Evolutionary conservation across 352 stramenopile genomes (phyloP).

Genomic region (Phytophthora brassicae): DNA sequence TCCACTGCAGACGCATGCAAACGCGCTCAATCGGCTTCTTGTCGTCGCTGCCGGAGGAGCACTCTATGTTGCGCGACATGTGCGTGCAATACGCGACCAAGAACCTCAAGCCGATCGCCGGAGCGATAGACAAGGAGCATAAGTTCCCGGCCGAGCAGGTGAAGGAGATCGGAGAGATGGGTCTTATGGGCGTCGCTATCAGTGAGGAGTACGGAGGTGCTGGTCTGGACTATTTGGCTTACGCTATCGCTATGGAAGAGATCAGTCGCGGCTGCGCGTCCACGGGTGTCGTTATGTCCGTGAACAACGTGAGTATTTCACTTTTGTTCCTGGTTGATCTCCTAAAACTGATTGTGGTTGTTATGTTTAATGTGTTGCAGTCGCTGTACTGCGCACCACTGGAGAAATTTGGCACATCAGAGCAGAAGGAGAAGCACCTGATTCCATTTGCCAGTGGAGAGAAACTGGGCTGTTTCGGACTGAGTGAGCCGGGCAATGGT

Average conservation of each 20-base stretch:
- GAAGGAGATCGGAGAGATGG: slow-evolving; percentile 91
- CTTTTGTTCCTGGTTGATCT: too few relatives aligned
- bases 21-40: slow-evolving; percentile 60
- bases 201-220: slow-evolving; percentile 87
- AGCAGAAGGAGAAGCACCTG: slow-evolving; percentile 92
- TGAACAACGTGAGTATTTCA: slow-evolving; percentile 89
- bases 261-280: slow-evolving; percentile 95
- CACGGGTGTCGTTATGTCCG: slow-evolving; percentile 96
- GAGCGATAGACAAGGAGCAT: slow-evolving; percentile 89
- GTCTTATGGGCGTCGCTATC: slow-evolving; percentile 95
- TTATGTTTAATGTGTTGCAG: slow-evolving; percentile 43
- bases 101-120: slow-evolving; percentile 90
- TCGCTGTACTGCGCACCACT: slow-evolving; percentile 95
- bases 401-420: slow-evolving; percentile 91
- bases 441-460: slow-evolving; percentile 89
- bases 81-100: slow-evolving; percentile 95
- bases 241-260: slow-evolving; percentile 98
- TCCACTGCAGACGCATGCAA: slow-evolving; percentile 22
- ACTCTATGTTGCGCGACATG: slow-evolving; percentile 97
- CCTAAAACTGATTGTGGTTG: neutral
- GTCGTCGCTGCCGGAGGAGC: slow-evolving; percentile 90
- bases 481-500: slow-evolving; percentile 94
- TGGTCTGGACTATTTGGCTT: slow-evolving; percentile 95
- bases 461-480: slow-evolving; percentile 95
- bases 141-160: slow-evolving; percentile 82